Evolutionary conservation across 2,329 filamentous ascomycete species (phyloP).

Genomic region (Diaporthe citri): DNA sequence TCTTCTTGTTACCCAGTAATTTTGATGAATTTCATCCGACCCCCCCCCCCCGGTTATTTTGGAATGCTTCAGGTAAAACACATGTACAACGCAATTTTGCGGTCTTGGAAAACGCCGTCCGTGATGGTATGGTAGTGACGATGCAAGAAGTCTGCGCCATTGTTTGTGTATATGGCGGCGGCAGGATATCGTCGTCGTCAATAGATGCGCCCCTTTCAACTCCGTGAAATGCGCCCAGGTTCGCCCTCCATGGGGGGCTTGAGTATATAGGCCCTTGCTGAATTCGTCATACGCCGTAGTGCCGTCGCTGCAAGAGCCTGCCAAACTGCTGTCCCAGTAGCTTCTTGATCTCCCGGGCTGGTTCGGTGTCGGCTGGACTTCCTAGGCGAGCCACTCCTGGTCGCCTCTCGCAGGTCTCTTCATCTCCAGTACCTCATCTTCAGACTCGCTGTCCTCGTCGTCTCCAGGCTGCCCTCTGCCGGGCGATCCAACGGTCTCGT

Average conservation of each 20-base stretch:
- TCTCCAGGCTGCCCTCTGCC: conserved; percentile 49
- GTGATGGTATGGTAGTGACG: conserved; percentile 19
- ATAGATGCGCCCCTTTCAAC: conserved; percentile 21
- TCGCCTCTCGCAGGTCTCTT: conserved; percentile 68
- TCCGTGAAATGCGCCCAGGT: conserved; percentile 23
- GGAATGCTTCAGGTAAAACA: conserved; percentile 12
- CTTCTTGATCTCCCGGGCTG: background rate
- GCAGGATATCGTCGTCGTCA: background rate
- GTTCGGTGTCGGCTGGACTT: background rate
- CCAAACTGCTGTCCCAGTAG: background rate
- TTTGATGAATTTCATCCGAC: background rate
- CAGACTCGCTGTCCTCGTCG: conserved; percentile 60
- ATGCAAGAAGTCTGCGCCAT: conserved; percentile 12
- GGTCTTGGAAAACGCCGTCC: conserved; percentile 21
- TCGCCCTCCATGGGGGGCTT: background rate
- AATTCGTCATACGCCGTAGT: background rate
- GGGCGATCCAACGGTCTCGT: conserved; percentile 34
- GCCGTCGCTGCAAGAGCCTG: background rate
- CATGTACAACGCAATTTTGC: background rate
- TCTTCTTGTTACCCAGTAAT: background rate
- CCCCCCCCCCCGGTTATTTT: background rate
- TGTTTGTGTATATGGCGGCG: conserved; percentile 7
- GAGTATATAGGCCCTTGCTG: background rate
- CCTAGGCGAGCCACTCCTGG: conserved; percentile 70
- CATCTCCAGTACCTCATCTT: conserved; percentile 71